Conservation (phyloP, 305 asterid species). For the Salvia sclarea region DNA sequence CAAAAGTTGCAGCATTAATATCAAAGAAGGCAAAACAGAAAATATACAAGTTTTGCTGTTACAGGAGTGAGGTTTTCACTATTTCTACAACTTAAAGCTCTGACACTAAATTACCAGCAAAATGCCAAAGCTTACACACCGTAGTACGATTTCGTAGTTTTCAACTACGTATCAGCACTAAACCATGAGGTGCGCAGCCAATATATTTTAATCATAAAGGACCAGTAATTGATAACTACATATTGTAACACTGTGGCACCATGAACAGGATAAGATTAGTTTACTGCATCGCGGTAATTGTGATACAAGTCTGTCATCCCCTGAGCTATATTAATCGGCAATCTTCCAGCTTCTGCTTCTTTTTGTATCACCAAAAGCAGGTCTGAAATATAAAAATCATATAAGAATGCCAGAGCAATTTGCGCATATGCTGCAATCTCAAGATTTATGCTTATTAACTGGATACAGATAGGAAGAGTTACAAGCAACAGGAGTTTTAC, state of each 20-base stretch:
- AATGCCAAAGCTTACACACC: neutral
- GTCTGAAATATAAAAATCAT: conserved; percentile 39
- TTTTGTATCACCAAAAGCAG: conserved; percentile 56
- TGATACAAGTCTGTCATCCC: conserved; percentile 83
- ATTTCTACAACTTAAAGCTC: neutral
- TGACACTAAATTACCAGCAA: conserved; percentile 2
- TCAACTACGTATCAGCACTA: neutral
- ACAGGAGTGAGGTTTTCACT: neutral
- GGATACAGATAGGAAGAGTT: conserved; percentile 26
- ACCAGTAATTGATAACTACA: conserved; percentile 18
- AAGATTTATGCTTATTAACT: conserved; percentile 12
- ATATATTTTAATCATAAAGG: conserved; percentile 12
- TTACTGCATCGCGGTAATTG: conserved; percentile 86
- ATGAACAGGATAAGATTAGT: conserved; percentile 44
- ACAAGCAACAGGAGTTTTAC: neutral
- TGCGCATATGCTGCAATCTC: conserved; percentile 7
- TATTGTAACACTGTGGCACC: conserved; percentile 23
- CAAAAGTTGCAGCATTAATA: neutral
- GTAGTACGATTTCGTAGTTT: neutral
- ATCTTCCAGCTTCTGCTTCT: conserved; percentile 76
- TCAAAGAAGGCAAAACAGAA: neutral
- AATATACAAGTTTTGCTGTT: neutral
- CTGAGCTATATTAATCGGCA: conserved; percentile 64
- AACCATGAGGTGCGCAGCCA: conserved; percentile 1
- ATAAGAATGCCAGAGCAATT: conserved; percentile 28